Base-by-base conservation (phyloP, 148 eudicot species). In the Nepenthes gracilis region DNA sequence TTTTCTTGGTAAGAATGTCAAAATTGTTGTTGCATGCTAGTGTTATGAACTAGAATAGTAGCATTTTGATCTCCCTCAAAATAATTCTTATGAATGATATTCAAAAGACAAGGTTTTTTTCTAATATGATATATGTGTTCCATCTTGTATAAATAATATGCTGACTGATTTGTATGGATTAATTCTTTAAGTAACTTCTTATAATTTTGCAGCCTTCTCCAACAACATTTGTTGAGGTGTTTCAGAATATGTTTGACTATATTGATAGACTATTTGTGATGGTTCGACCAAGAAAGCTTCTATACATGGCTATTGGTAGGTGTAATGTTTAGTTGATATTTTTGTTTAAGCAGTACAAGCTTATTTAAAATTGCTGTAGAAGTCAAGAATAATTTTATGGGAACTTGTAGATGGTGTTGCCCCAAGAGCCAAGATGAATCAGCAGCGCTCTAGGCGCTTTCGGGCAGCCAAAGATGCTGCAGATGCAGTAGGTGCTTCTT, bases 361-460 rank as follows among this genome's bases (percentile, higher is more conserved):
- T 64, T 47, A 1, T 23, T 47, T 38, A 6, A 50, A 23, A 12
- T 55, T 40, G 8, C 5, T 54, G 43, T 12, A 47, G 33, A 40
- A 51, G 43, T 33, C 61, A 11, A 15, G 53, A 56, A 36, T 66
- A 10, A 64, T 60, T 54, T 62, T 10, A 34, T 70, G 36, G 54
- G 14, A 53, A 12, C 47, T 77, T 68, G 55, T 70, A 93, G 99
- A 93, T 81, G 99, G 99, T 47, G 95, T 89, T 75, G 99, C 97
- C 56, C 99, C 99, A 33, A 86, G 99, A 70, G 99, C 99, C 36
- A 93, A 93, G 79, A 93, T 93, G 99, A 93, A 93, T 74, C 99
- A 93, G 77, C 99, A 93, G 67, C 82, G 99, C 10, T 93, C 99
- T 49, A 83, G 99, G 72, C 97, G 99, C 50, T 93, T 93, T 67